These are phyloP conservation scores for Podila epicladia DNA, from an alignment of 192 early-diverging fungal genomes.

Conservation along the genomic window DNA sequence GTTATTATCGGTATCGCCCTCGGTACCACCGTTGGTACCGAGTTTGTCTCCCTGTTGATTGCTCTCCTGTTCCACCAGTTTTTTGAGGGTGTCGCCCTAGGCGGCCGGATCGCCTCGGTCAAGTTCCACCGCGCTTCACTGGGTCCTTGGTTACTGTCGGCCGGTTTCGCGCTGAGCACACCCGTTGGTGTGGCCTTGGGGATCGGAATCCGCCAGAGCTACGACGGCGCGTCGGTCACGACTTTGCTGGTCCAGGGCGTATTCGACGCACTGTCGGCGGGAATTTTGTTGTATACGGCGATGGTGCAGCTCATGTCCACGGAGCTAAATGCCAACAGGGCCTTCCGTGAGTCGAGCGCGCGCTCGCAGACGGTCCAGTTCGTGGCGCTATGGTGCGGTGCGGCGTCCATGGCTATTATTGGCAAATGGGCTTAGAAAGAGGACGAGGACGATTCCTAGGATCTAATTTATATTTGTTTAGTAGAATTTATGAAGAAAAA, in stretches of 20 bases:
- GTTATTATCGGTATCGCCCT: constrained; percentile 80
- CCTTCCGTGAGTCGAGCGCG: constrained; percentile 54
- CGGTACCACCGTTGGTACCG: constrained; percentile 60
- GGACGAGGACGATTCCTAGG: no score
- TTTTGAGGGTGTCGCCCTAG: constrained; percentile 83
- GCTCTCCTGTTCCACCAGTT: constrained; percentile 72
- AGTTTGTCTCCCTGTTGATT: constrained; percentile 64
- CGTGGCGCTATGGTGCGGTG: constrained; percentile 73
- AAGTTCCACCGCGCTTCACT: constrained; percentile 38
- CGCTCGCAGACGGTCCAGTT: constrained; percentile 60
- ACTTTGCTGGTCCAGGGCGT: constrained; percentile 78
- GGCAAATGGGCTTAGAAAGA: constrained; percentile 73
- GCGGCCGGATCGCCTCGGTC: constrained; percentile 73
- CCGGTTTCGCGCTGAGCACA: constrained; percentile 79
- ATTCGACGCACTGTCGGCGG: constrained; percentile 81
- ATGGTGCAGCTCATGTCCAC: constrained; percentile 77
- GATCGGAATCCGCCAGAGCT: constrained; percentile 71
- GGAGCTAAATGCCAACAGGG: constrained; percentile 68
- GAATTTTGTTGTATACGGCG: constrained; percentile 84
- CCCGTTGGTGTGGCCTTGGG: constrained; percentile 86
- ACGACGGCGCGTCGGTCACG: constrained; percentile 60
- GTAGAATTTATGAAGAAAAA: no score
- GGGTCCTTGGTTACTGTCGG: constrained; percentile 62
- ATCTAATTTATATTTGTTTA: no score
- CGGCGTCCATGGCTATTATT: constrained; percentile 80